Conservation (phyloP, 1,284 basidiomycete species). For the Leccinum subspadiceum region DNA sequence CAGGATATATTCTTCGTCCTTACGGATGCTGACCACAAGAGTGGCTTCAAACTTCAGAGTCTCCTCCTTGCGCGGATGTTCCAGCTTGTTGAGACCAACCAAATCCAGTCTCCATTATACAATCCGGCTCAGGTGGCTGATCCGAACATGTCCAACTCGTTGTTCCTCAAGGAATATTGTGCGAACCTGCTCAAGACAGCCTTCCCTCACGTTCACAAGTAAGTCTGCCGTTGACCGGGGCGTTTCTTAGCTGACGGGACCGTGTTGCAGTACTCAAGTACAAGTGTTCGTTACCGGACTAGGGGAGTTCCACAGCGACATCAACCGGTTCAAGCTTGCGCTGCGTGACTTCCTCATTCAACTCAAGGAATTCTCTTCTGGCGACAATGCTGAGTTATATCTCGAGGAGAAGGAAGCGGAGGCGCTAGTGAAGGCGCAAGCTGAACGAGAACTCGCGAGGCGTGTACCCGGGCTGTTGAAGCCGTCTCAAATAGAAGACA, state of each 20-base stretch:
- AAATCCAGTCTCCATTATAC: conserved; percentile 84
- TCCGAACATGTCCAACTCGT: conserved; percentile 75
- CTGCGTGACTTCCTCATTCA: conserved; percentile 91
- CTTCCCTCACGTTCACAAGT: conserved; percentile 89
- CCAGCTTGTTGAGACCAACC: conserved; percentile 85
- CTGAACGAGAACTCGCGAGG: conserved; percentile 87
- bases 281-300: conserved; percentile 79
- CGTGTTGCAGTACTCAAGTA: conserved; percentile 59
- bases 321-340: conserved; percentile 92
- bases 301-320: conserved; percentile 85
- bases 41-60: conserved; percentile 91
- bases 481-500: conserved; percentile 90
- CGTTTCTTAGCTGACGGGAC: conserved; percentile 12
- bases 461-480: conserved; percentile 99
- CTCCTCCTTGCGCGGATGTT: conserved; percentile 91
- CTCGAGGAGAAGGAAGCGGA: conserved; percentile 96
- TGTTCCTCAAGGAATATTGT: conserved; percentile 88
- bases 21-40: conserved; percentile 98
- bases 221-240: conserved; percentile 33
- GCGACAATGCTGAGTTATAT: conserved; percentile 82
- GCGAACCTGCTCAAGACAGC: conserved; percentile 83
- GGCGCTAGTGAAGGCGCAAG: conserved; percentile 60
- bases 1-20: conserved; percentile 98
- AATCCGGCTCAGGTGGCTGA: conserved; percentile 77
- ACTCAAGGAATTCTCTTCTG: conserved; percentile 84